A percentile compares a stretch with the other conserved stretches of the same genome.
phyloP scores from a whole-genome alignment of 2,329 filamentous ascomycete genomes.

The Fusarium sublunatum region DNA sequence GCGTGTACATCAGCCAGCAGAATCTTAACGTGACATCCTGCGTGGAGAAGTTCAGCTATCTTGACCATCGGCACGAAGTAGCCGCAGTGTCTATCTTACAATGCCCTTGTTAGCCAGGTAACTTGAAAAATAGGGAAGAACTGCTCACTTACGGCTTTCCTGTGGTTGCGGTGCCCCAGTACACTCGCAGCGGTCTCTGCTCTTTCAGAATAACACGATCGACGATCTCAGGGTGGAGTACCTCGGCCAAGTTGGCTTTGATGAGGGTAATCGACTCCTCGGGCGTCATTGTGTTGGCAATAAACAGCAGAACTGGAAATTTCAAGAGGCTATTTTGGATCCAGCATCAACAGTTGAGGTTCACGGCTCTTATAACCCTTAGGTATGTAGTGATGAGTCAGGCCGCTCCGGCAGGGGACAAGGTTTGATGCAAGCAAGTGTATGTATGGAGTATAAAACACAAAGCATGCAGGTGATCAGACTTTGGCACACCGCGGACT shows the following conservation, averaged over 20 bases:
- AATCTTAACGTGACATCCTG: conserved; percentile 1
- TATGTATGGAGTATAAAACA: too few species aligned
- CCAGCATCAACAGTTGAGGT: too few species aligned
- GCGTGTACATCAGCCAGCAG: conserved; percentile 3
- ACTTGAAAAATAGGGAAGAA: neutral
- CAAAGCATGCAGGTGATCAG: too few species aligned
- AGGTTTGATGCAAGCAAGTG: too few species aligned
- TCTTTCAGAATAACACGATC: neutral
- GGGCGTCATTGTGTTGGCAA: neutral
- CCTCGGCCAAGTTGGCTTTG: conserved; percentile 7
- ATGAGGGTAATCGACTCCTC: neutral
- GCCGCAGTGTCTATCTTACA: neutral
- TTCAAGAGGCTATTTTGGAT: too few species aligned
- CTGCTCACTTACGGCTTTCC: conserved; percentile 2
- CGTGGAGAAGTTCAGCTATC: conserved; percentile 4
- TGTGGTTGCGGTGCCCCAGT: conserved; percentile 11
- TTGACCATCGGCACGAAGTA: conserved; percentile 9
- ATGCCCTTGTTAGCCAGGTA: neutral
- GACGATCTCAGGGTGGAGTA: neutral
- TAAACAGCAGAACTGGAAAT: too few species aligned
- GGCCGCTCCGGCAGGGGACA: too few species aligned
- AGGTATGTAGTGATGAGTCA: too few species aligned
- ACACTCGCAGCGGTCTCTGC: fast-evolving
- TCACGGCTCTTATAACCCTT: too few species aligned
- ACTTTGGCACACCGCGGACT: too few species aligned